phyloP scores from a whole-genome alignment of 306 rosid genomes.

The Cicer bijugum region DNA sequence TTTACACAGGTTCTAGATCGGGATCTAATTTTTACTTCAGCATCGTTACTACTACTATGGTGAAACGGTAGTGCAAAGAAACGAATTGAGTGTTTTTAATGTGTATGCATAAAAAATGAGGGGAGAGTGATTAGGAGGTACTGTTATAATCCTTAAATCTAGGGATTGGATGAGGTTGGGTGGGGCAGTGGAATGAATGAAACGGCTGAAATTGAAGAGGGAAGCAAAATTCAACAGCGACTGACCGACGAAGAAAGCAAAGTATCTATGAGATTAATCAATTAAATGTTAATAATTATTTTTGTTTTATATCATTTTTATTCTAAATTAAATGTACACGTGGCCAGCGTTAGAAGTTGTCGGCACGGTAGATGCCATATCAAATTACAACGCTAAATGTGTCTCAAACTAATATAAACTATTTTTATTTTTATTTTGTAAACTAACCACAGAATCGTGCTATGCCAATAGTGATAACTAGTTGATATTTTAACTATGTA shows the following conservation, averaged over 20 bases:
- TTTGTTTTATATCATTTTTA: neutral
- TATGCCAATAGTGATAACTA: no score
- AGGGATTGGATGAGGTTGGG: neutral
- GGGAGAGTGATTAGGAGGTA: neutral
- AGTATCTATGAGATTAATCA: slow-evolving; percentile 1
- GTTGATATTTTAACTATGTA: no score
- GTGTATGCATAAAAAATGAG: no score
- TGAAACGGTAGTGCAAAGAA: neutral
- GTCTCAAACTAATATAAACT: no score
- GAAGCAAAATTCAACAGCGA: slow-evolving; percentile 18
- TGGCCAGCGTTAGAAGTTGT: neutral
- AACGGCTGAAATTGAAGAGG: slow-evolving; percentile 26
- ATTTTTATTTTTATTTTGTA: no score
- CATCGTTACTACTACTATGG: neutral
- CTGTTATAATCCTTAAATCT: slow-evolving; percentile 21
- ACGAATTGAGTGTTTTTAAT: neutral
- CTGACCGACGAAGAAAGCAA: slow-evolving; percentile 42
- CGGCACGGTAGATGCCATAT: neutral
- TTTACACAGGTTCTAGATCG: slow-evolving; percentile 41
- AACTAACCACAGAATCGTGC: no score
- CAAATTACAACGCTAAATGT: neutral
- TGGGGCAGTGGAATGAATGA: slow-evolving; percentile 2
- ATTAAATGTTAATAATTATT: neutral
- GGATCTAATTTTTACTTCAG: slow-evolving; percentile 33
- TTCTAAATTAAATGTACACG: neutral